phyloP scores from a whole-genome alignment of 208 protist species.

The Wallacemonas sp. region DNA sequence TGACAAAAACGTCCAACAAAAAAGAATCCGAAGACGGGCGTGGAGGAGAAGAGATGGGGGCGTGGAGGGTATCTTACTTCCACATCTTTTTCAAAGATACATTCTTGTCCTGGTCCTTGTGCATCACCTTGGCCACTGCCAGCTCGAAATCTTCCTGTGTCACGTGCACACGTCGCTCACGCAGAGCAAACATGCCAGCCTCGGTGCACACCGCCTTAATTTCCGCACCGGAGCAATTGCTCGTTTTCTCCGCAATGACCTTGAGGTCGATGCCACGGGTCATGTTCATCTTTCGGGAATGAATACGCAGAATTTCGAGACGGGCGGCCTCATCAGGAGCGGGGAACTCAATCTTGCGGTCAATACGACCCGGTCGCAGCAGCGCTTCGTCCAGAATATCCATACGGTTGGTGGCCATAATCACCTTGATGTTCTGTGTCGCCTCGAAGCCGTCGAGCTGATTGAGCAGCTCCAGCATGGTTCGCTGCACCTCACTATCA shows the following conservation, averaged over 20 bases:
- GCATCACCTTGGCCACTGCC: constrained; percentile 99
- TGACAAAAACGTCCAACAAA: too few species aligned
- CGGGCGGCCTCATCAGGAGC: constrained; percentile 92
- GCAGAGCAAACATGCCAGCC: constrained; percentile 99
- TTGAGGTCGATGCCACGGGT: constrained; percentile 98
- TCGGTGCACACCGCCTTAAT: constrained; percentile 96
- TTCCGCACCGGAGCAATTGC: constrained; percentile 98
- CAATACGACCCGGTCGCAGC: constrained; percentile 99
- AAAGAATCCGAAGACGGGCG: too few species aligned
- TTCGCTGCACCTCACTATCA: constrained; percentile 99
- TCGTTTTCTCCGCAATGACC: constrained; percentile 96
- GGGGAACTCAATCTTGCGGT: constrained; percentile 99
- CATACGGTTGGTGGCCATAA: constrained; percentile 99
- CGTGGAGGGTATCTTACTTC: too few species aligned
- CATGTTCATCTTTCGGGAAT: constrained; percentile 99
- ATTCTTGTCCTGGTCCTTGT: constrained; percentile 98
- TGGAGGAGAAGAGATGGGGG: too few species aligned
- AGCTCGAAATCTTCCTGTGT: constrained; percentile 99
- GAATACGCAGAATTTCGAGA: constrained; percentile 99
- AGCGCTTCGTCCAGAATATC: constrained; percentile 99
- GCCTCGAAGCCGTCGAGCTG: constrained; percentile 99
- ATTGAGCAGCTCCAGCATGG: constrained; percentile 99
- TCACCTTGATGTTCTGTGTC: constrained; percentile 99
- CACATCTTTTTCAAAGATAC: constrained; percentile 98
- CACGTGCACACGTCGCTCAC: constrained; percentile 99